These are phyloP conservation scores for Colletotrichum cereale DNA, from an alignment of 2,329 filamentous ascomycete genomes.

Conservation along the genomic window DNA sequence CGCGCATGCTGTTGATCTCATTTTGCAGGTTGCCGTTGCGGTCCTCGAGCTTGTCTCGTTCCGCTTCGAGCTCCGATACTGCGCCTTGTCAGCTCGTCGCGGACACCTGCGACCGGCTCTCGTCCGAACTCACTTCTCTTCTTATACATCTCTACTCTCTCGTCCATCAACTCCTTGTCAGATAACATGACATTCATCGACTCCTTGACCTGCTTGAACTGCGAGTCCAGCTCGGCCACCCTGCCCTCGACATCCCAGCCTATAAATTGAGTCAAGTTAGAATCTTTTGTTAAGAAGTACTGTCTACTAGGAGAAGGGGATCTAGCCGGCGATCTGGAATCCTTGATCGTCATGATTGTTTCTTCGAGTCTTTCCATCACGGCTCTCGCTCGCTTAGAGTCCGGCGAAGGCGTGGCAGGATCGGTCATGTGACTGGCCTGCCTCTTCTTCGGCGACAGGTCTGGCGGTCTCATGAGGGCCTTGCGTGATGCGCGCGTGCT, in stretches of 20 bases:
- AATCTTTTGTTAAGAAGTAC: conserved; percentile 77
- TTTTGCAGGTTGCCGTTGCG: conserved; percentile 67
- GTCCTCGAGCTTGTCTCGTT: conserved; percentile 60
- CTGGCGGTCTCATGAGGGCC: conserved; percentile 14
- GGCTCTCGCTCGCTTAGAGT: conserved; percentile 35
- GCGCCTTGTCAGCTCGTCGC: conserved; percentile 36
- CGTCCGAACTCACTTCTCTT: conserved; percentile 71
- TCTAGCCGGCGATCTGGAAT: conserved; percentile 54
- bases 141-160: conserved; percentile 81
- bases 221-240: conserved; percentile 80
- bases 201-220: conserved; percentile 79
- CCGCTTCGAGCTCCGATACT: conserved; percentile 64
- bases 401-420: conserved; percentile 36
- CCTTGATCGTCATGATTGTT: conserved; percentile 50
- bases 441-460: conserved; percentile 38
- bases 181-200: conserved; percentile 78
- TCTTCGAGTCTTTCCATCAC: conserved; percentile 45
- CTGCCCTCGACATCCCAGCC: conserved; percentile 85
- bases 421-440: conserved; percentile 37
- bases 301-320: conserved; percentile 59
- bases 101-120: too few relatives aligned
- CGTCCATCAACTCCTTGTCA: conserved; percentile 78
- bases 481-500: conserved; percentile 39
- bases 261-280: conserved; percentile 75
- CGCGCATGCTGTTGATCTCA: conserved; percentile 67